Evolutionary conservation across 2,329 filamentous ascomycete species (phyloP), one percentile per base, ranked within the genome.

Genomic region (Penicillium sp.): DNA sequence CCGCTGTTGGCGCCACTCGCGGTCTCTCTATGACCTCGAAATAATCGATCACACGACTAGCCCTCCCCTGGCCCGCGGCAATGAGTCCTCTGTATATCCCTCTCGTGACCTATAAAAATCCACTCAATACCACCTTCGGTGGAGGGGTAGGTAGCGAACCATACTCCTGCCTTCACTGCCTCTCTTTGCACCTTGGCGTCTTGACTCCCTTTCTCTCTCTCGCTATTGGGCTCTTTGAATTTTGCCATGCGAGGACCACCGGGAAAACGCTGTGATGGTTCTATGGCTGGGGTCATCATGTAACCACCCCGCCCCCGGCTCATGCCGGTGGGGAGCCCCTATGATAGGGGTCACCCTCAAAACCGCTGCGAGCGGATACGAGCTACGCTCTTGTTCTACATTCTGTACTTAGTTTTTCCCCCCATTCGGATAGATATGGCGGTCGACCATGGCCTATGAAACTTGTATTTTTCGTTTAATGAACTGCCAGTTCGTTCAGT

Each of bases 1-100:
- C 75, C n/a, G 75, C 75, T 27, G 75, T 77, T 26, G 74, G 74
- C 46, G 69, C 75, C 46, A 63, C 73, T 18, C 62, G 70, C 18
- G 68, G 68, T 36, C 64, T 77, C 49, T 64, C 66, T 47, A 76
- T 77, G 74, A 75, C 64, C 27, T 64, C 66, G 42, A 67, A 72
- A 66, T 69, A 68, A 69, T 61, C 32, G 40, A 36, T 37, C 43
- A 34, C 41, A 49, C 37, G 32, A 50, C 49, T 27, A 49, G 26
- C 30, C 20, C 41, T 36, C 15, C 42, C 21, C 41, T 53, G 47
- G 52, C 43, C 32, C 43, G 46, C 49, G 36, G 27, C 23, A 49
- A 54, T 40, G 46, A 56, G 42, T 46, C 45, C 26, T 46, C 51
- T 58, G 49, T 41, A 56, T 48, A 39, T 34, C 46, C 41, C 50